These are phyloP conservation scores for Leccinellum albellum DNA, from an alignment of 768 basidiomycete species.

Conservation along the genomic window DNA sequence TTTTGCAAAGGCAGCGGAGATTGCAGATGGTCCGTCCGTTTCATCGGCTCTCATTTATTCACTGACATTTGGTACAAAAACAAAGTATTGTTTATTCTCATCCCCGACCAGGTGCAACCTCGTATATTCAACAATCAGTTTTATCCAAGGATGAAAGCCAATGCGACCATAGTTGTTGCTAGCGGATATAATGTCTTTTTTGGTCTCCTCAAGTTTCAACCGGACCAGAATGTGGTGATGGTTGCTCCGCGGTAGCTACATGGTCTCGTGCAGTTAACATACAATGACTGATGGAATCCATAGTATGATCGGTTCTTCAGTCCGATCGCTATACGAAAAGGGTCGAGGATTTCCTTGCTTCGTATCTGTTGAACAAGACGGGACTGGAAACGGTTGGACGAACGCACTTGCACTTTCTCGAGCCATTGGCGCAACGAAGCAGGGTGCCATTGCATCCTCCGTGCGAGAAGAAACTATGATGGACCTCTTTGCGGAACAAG, in stretches of 20 bases:
- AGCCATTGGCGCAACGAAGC: slow-evolving; percentile 59
- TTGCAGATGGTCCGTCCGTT: slow-evolving; percentile 48
- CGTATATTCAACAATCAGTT: slow-evolving; percentile 56
- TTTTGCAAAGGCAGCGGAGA: slow-evolving; percentile 51
- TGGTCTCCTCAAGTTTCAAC: slow-evolving; percentile 51
- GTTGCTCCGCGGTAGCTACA: slow-evolving; percentile 50
- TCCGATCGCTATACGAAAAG: slow-evolving; percentile 56
- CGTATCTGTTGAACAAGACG: slow-evolving; percentile 61
- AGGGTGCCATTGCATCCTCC: slow-evolving; percentile 61
- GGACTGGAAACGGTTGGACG: slow-evolving; percentile 44
- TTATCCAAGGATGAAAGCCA: slow-evolving; percentile 46
- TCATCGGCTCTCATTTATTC: background rate
- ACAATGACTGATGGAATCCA: background rate
- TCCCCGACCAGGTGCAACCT: slow-evolving; percentile 64
- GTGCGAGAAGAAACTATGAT: slow-evolving; percentile 61
- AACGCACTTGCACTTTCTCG: slow-evolving; percentile 52
- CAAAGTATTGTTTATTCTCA: slow-evolving; percentile 55
- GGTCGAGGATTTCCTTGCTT: slow-evolving; percentile 63
- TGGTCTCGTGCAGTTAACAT: background rate
- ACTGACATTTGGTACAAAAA: background rate
- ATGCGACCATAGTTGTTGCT: slow-evolving; percentile 52
- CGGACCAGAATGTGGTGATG: slow-evolving; percentile 59
- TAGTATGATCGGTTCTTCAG: slow-evolving; percentile 67
- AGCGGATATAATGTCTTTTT: slow-evolving; percentile 66
- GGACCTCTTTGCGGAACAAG: slow-evolving; percentile 65